Evolutionary conservation across 305 asterid species (phyloP), one percentile per base, ranked within the genome.

Genomic region (Rubia peregrina): DNA sequence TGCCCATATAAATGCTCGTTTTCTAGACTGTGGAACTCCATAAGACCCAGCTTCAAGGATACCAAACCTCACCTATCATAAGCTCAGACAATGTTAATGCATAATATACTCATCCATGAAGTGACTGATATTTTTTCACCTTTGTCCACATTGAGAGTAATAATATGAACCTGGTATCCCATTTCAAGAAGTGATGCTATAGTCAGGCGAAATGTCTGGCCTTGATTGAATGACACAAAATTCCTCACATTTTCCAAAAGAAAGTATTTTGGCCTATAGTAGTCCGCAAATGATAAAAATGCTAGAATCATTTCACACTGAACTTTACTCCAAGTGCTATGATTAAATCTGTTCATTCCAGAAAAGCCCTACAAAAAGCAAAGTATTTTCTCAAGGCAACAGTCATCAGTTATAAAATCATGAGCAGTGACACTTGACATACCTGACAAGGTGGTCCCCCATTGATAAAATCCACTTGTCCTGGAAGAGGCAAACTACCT

Each of bases 1-100:
- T 14, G 97, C 98, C 99, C 99, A 94, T 77, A 94, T 91, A 79
- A 94, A 94, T 64, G 98, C 99, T 74, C 99, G 86, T 83, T 94
- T 94, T 82, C 99, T 82, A 48, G 98, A 87, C 82, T 94, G 99
- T 74, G 99, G 95, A 73, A 91, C 93, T 59, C 99, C 99, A 84
- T 73, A 94, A 12, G 98, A 89, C 80, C 99, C 99, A 70, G 99
- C 99, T 85, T 94, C 99, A 59, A 94, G 96, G 77, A 94, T 85
- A 57, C 98, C 99, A 80, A 89, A 94, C 75, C 99, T 84, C 73
- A 84, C 88, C 88, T 84, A 65, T 17, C 73, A 75, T 24, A 21
- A 70, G 53, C 65, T 61, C 46, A 42, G 49, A 19, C 24, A 17
- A 0, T 49, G 7, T 8, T 17, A 30, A 33, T 12, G 33, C 49